These are phyloP conservation scores for Inonotus obliquus DNA, from an alignment of 1,284 basidiomycete genomes.

Conservation along the genomic window DNA sequence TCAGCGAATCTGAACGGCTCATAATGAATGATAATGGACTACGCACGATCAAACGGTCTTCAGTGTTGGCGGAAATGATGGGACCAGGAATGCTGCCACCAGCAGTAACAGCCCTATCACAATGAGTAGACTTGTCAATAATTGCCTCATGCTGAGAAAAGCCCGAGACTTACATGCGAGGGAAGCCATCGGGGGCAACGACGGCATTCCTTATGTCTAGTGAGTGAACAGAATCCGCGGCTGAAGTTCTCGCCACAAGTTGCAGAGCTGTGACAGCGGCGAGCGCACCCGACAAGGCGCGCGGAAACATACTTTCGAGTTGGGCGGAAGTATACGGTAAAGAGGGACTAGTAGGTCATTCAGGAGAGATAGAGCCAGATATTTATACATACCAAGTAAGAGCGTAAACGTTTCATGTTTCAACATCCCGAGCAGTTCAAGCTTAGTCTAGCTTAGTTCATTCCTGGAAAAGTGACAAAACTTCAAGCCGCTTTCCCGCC, in stretches of 20 bases:
- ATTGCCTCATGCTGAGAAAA: background rate
- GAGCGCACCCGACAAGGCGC: background rate
- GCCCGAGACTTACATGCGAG: slow-evolving; percentile 28
- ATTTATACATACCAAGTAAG: background rate
- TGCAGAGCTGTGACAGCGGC: background rate
- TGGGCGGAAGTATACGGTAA: background rate
- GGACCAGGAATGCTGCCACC: slow-evolving; percentile 21
- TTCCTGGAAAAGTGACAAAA: background rate
- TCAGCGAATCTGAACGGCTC: background rate
- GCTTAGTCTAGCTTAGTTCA: background rate
- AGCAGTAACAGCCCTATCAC: slow-evolving; percentile 16
- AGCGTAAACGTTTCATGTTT: background rate
- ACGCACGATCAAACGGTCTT: slow-evolving; percentile 20
- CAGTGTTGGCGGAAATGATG: slow-evolving; percentile 21
- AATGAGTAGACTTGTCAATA: background rate
- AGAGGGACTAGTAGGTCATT: background rate
- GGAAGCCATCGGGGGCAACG: slow-evolving; percentile 39
- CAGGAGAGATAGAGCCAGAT: background rate
- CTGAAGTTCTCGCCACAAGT: background rate
- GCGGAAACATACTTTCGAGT: background rate
- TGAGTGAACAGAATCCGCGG: slow-evolving; percentile 2
- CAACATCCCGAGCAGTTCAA: background rate
- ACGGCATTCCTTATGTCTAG: slow-evolving; percentile 32
- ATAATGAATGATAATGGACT: background rate
- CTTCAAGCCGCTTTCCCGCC: background rate